A percentile compares a stretch with the other conserved stretches of the same genome.
Evolutionary conservation across 2,329 filamentous ascomycete species (phyloP).

Genomic region (Huntiella omanensis): DNA sequence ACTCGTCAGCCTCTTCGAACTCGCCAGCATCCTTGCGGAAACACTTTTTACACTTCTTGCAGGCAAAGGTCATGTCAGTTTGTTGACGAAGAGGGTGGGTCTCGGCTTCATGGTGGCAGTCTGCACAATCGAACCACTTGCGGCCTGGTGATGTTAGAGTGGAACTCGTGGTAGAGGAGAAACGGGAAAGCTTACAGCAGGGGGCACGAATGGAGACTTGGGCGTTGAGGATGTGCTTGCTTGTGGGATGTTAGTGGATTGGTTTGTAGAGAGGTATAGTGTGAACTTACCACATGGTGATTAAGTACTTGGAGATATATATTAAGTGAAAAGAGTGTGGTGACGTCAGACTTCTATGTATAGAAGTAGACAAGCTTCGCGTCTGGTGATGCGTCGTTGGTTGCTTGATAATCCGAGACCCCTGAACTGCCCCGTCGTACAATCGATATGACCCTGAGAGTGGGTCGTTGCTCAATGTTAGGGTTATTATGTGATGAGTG

Average conservation of each 20-base stretch:
- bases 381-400: no score
- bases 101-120: conserved; percentile 76
- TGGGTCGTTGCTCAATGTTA: no score
- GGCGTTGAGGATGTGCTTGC: conserved; percentile 96
- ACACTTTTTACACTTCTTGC: conserved; percentile 97
- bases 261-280: conserved; percentile 9
- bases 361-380: no score
- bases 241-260: conserved; percentile 20
- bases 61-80: conserved; percentile 83
- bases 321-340: background rate
- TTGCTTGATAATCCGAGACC: no score
- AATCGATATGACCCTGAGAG: no score
- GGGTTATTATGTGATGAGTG: no score
- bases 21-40: conserved; percentile 87
- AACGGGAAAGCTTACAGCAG: conserved; percentile 49
- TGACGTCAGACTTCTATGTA: no score
- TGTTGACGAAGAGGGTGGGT: conserved; percentile 56
- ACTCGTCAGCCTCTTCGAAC: conserved; percentile 95
- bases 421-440: no score
- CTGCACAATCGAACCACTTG: conserved; percentile 98
- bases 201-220: conserved; percentile 91
- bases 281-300: conserved; percentile 21
- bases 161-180: background rate
- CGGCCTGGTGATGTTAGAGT: conserved; percentile 35
- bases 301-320: background rate